phyloP scores from a whole-genome alignment of 495 filamentous ascomycete species.

The Podospora didyma region DNA sequence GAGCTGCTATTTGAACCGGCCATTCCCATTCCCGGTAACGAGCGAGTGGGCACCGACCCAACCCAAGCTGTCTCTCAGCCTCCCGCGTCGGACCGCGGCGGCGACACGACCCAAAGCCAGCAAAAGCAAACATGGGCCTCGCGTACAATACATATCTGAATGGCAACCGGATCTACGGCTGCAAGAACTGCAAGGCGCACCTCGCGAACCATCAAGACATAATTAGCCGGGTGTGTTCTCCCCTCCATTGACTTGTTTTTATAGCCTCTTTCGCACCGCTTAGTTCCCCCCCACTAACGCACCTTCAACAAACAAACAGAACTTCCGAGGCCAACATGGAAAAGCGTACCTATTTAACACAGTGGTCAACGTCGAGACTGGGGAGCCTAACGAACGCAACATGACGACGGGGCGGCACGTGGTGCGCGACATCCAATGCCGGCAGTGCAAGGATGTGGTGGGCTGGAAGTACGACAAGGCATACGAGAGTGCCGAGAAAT shows the following conservation, averaged over 20 bases:
- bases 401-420: constrained; percentile 98
- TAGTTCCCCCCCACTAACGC: neutral
- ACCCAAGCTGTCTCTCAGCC: too few relatives aligned
- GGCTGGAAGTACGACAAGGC: constrained; percentile 99
- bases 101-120: neutral
- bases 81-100: too few relatives aligned
- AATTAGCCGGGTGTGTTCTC: constrained; percentile 88
- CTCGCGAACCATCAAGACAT: constrained; percentile 94
- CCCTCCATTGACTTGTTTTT: constrained; percentile 20
- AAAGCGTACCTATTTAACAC: constrained; percentile 95
- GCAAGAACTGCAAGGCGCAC: constrained; percentile 93
- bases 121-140: constrained; percentile 69
- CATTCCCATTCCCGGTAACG: too few relatives aligned
- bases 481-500: constrained; percentile 86
- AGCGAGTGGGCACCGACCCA: too few relatives aligned
- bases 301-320: constrained; percentile 47
- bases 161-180: constrained; percentile 86
- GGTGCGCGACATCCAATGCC: constrained; percentile 86
- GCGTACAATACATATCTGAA: constrained; percentile 94
- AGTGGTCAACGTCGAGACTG: constrained; percentile 83
- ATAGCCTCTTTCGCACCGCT: neutral
- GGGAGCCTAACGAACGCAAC: constrained; percentile 83
- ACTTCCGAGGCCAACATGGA: constrained; percentile 96
- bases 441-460: constrained; percentile 84
- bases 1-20: too few relatives aligned